Conservation (phyloP, 441 rosid genomes). For the Monsonia emarginata region DNA sequence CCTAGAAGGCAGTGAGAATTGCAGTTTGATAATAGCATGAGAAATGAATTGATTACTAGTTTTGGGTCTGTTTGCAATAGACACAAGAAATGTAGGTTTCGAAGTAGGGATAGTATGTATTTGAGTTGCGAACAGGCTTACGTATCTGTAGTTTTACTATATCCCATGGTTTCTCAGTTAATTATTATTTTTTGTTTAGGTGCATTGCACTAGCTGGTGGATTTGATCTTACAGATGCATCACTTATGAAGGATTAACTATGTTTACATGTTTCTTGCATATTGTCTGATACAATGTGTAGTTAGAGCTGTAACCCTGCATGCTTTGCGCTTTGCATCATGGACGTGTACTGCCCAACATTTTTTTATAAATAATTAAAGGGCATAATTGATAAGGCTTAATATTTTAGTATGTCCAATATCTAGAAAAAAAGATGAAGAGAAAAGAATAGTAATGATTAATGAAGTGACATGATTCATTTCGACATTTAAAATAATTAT, state of each 20-base stretch:
- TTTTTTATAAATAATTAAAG: conserved; percentile 3
- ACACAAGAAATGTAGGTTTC: not conserved
- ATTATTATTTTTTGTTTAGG: not conserved
- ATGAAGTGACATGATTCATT: too few relatives aligned
- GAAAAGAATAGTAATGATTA: not conserved
- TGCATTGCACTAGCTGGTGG: not conserved
- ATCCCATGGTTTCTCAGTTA: not conserved
- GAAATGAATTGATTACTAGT: not conserved
- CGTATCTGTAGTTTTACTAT: not conserved
- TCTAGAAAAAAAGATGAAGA: too few relatives aligned
- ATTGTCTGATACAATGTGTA: not conserved
- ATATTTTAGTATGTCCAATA: not conserved
- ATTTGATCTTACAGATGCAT: not conserved
- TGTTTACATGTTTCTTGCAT: not conserved
- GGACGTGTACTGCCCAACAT: not conserved
- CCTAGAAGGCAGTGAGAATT: not conserved
- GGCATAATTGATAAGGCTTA: not conserved
- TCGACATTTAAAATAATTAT: too few relatives aligned
- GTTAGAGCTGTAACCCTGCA: not conserved
- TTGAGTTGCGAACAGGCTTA: not conserved
- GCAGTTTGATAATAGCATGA: not conserved
- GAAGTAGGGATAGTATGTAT: not conserved
- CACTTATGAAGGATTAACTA: not conserved
- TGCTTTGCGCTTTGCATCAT: not conserved
- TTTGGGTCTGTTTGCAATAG: not conserved